Evolutionary conservation across 139 green algal species (phyloP).

Genomic region (Axilococcus clingmanii): DNA sequence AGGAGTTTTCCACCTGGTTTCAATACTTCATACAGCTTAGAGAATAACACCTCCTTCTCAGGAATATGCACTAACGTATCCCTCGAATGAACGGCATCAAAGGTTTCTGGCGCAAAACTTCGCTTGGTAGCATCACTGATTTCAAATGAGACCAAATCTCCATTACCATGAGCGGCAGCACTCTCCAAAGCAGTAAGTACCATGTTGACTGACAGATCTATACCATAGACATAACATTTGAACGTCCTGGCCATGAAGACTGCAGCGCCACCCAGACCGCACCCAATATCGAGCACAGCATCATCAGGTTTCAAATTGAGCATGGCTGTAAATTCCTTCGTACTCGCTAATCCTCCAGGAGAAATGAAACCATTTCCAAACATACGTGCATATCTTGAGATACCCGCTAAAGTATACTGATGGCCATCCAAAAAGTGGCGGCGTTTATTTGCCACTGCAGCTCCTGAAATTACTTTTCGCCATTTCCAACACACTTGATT

Average conservation of each 20-base stretch:
- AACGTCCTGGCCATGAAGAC: conserved; percentile 54
- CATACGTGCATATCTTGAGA: conserved; percentile 66
- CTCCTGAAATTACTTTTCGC: conserved; percentile 25
- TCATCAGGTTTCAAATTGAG: conserved; percentile 54
- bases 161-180: conserved; percentile 20
- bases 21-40: conserved; percentile 41
- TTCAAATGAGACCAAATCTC: conserved; percentile 59
- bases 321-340: conserved; percentile 40
- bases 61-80: conserved; percentile 74
- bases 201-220: conserved; percentile 81
- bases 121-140: conserved; percentile 52
- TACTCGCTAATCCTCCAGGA: conserved; percentile 49
- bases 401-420: conserved; percentile 53
- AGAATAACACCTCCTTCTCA: conserved; percentile 65
- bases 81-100: conserved; percentile 58
- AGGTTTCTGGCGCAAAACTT: conserved; percentile 32
- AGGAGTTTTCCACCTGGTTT: conserved; percentile 65
- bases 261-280: conserved; percentile 55
- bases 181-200: conserved; percentile 55
- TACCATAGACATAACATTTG: conserved; percentile 59
- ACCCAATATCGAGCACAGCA: conserved; percentile 68
- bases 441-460: conserved; percentile 14
- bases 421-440: conserved; percentile 59
- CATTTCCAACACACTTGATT: conserved; percentile 72
- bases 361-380: conserved; percentile 71